phyloP scores from a whole-genome alignment of 352 stramenopile species.

The Plasmopara viticola region DNA sequence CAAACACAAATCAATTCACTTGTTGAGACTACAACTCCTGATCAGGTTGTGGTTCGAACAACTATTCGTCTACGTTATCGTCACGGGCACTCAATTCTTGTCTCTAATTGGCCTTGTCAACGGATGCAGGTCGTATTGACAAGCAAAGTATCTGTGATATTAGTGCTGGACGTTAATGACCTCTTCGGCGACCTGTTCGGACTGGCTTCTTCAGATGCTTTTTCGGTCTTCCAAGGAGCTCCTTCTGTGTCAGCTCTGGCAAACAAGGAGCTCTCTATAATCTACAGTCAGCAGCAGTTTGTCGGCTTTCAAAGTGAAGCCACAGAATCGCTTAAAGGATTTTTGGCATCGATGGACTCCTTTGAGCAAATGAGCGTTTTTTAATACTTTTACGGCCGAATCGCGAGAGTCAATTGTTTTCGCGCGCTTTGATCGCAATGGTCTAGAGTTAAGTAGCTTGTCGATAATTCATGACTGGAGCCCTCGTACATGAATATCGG shows the following conservation, averaged over 20 bases:
- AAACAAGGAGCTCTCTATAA: slow-evolving; percentile 1
- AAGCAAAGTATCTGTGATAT: background rate
- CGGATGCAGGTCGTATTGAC: background rate
- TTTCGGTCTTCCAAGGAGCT: background rate
- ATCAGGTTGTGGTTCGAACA: background rate
- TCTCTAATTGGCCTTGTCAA: background rate
- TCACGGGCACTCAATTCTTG: slow-evolving; percentile 1
- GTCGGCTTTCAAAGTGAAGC: background rate
- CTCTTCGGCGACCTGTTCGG: slow-evolving; percentile 1
- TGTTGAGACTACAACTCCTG: background rate
- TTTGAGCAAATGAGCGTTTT: background rate
- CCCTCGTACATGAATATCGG: background rate
- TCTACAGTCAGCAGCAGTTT: slow-evolving; percentile 1
- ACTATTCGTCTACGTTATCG: slow-evolving; percentile 2
- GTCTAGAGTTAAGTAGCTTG: background rate
- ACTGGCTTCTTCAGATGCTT: background rate
- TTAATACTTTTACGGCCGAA: background rate
- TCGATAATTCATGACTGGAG: background rate
- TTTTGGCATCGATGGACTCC: background rate
- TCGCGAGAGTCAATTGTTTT: background rate
- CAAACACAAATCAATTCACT: background rate
- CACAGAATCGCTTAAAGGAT: background rate
- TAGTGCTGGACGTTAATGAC: slow-evolving; percentile 1
- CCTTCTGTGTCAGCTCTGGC: background rate
- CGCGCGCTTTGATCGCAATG: background rate